Percentiles rank a stretch among this genome's conserved stretches.
These are phyloP conservation scores for Zygosaccharomyces pseudobailii DNA, from an alignment of 1,139 yeast species.

Conservation along the genomic window DNA sequence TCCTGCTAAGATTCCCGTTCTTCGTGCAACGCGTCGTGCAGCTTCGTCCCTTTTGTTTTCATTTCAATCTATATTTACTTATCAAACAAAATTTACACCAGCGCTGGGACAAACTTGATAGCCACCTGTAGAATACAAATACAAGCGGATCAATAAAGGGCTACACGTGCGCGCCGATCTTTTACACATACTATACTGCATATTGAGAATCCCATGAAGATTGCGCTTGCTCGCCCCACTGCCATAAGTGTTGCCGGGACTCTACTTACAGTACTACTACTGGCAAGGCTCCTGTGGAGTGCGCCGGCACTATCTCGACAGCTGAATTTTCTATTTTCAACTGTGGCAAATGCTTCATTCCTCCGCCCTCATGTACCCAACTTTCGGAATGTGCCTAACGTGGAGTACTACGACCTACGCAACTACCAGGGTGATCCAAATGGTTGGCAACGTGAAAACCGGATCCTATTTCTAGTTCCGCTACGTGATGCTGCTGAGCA, in stretches of 20 bases:
- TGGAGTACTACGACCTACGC: constrained; percentile 51
- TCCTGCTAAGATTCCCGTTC: neutral
- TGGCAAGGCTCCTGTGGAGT: constrained; percentile 17
- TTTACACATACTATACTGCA: neutral
- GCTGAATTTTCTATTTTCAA: constrained; percentile 2
- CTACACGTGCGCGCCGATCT: neutral
- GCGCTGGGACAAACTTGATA: neutral
- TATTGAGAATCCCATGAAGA: neutral
- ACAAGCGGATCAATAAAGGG: neutral
- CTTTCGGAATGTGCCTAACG: constrained; percentile 33
- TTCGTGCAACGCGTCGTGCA: neutral
- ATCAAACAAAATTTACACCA: neutral
- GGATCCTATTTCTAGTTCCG: constrained; percentile 62
- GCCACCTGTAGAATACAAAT: neutral
- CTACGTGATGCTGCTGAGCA: constrained; percentile 66
- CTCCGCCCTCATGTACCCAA: constrained; percentile 32
- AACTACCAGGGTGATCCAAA: constrained; percentile 47
- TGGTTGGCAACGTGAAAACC: constrained; percentile 56
- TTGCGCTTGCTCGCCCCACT: constrained; percentile 5
- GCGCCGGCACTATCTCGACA: constrained; percentile 3
- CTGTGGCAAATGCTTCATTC: constrained; percentile 2
- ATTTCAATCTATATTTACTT: neutral
- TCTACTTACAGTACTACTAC: constrained; percentile 17
- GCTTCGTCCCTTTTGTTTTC: neutral
- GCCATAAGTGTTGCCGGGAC: constrained; percentile 20